These are phyloP conservation scores for Cystofilobasidium macerans DNA, from an alignment of 768 basidiomycete genomes.

Conservation along the genomic window DNA sequence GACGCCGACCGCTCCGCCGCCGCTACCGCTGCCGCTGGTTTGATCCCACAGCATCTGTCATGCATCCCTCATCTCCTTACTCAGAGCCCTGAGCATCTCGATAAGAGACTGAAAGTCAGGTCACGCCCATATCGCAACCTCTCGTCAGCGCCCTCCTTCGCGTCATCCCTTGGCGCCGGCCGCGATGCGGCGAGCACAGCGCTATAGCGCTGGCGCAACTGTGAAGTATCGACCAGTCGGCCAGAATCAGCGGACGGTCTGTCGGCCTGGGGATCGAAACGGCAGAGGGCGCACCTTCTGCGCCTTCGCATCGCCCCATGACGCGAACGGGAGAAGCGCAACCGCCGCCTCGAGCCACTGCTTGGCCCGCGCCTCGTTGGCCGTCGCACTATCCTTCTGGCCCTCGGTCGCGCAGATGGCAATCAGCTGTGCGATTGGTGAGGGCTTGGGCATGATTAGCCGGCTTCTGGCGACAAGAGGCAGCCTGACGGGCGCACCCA, in stretches of 20 bases:
- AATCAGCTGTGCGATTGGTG: not conserved
- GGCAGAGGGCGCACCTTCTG: not conserved
- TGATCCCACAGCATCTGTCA: not conserved
- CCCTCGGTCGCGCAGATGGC: not conserved
- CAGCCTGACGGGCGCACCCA: constrained; percentile 11
- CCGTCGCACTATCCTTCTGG: not conserved
- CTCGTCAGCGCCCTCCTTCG: too few relatives aligned
- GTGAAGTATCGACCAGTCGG: too few relatives aligned
- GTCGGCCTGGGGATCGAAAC: too few relatives aligned
- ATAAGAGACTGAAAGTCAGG: too few relatives aligned
- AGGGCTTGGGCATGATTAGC: not conserved
- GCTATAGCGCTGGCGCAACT: not conserved
- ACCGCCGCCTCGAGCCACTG: constrained; percentile 15
- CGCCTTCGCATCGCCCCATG: not conserved
- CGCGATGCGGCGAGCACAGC: too few relatives aligned
- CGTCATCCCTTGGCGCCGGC: too few relatives aligned
- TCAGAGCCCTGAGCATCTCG: too few relatives aligned
- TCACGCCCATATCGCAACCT: too few relatives aligned
- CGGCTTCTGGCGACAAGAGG: not conserved
- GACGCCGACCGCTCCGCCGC: not conserved
- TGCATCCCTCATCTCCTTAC: not conserved
- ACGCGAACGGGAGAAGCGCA: not conserved
- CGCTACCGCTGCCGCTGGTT: not conserved
- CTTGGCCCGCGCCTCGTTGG: constrained; percentile 15
- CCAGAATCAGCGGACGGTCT: too few relatives aligned